A percentile compares a stretch with the other conserved stretches of the same genome.
These are phyloP conservation scores for Cladosporium sphaerospermum DNA, from an alignment of 2,329 filamentous ascomycete genomes.

Conservation along the genomic window DNA sequence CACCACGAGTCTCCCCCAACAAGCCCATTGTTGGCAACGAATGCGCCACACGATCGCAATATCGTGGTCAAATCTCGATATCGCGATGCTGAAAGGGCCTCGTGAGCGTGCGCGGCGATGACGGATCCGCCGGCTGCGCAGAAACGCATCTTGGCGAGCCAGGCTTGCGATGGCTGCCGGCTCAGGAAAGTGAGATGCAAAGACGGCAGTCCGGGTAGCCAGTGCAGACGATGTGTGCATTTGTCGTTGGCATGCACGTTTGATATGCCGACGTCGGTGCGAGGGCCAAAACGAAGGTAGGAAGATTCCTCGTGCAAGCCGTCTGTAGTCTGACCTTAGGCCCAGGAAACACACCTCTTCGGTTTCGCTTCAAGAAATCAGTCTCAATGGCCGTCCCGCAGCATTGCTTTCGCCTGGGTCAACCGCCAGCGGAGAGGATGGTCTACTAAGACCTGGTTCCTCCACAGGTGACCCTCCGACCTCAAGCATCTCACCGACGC, in stretches of 20 bases:
- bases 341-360: background rate
- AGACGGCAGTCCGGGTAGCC: constrained; percentile 2
- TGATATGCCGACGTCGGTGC: constrained; percentile 2
- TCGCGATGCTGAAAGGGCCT: too few relatives aligned
- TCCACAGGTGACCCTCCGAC: background rate
- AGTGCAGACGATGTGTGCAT: constrained; percentile 2
- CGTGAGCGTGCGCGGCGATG: background rate
- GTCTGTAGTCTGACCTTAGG: background rate
- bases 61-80: too few relatives aligned
- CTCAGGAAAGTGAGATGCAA: constrained; percentile 11
- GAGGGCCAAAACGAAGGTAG: constrained; percentile 9
- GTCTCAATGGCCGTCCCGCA: background rate
- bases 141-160: constrained; percentile 1
- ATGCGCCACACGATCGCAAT: too few relatives aligned
- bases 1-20: too few relatives aligned
- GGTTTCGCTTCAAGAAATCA: background rate
- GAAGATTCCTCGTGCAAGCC: background rate
- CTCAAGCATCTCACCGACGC: background rate
- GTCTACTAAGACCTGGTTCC: too few relatives aligned
- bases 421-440: too few relatives aligned
- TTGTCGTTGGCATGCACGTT: constrained; percentile 8
- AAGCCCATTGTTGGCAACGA: too few relatives aligned
- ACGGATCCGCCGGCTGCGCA: constrained; percentile 1
- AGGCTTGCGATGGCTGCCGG: constrained; percentile 8
- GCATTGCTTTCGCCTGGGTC: too few relatives aligned